Evolutionary conservation across 495 filamentous ascomycete genomes (phyloP).

Genomic region (Neurospora sp.): DNA sequence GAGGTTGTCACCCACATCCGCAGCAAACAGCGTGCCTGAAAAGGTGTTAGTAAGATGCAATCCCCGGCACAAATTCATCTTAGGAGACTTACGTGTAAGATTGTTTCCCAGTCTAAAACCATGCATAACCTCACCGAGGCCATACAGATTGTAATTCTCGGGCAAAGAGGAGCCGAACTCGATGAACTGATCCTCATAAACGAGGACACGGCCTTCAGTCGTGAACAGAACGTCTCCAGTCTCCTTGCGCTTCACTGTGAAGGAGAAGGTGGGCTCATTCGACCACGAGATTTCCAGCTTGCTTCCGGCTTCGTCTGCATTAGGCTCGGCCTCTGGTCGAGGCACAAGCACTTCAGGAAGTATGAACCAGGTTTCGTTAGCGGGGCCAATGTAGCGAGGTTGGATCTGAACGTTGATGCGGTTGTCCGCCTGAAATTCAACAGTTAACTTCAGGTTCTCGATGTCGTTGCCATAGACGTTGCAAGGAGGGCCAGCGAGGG

Average conservation of each 20-base stretch:
- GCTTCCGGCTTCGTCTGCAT: slow-evolving; percentile 19
- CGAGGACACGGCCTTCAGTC: slow-evolving; percentile 52
- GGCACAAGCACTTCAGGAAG: slow-evolving; percentile 55
- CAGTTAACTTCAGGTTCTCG: slow-evolving; percentile 49
- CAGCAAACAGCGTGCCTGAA: slow-evolving; percentile 55
- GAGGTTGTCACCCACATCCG: slow-evolving; percentile 53
- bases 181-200: slow-evolving; percentile 78
- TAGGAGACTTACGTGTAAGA: slow-evolving; percentile 48
- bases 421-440: slow-evolving; percentile 61
- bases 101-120: slow-evolving; percentile 61
- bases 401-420: slow-evolving; percentile 72
- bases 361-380: slow-evolving; percentile 59
- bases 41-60: background rate
- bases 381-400: slow-evolving; percentile 51
- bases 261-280: slow-evolving; percentile 63
- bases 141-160: slow-evolving; percentile 67
- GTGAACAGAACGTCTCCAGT: slow-evolving; percentile 64
- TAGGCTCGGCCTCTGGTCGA: slow-evolving; percentile 39
- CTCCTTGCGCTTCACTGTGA: slow-evolving; percentile 52
- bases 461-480: slow-evolving; percentile 67
- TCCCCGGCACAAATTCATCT: background rate
- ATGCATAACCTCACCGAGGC: slow-evolving; percentile 73
- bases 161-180: slow-evolving; percentile 64
- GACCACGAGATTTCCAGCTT: slow-evolving; percentile 51
- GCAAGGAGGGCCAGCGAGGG: slow-evolving; percentile 56